These are phyloP conservation scores for Hanseniaspora uvarum DNA, from an alignment of 1,139 yeast species.

Conservation along the genomic window DNA sequence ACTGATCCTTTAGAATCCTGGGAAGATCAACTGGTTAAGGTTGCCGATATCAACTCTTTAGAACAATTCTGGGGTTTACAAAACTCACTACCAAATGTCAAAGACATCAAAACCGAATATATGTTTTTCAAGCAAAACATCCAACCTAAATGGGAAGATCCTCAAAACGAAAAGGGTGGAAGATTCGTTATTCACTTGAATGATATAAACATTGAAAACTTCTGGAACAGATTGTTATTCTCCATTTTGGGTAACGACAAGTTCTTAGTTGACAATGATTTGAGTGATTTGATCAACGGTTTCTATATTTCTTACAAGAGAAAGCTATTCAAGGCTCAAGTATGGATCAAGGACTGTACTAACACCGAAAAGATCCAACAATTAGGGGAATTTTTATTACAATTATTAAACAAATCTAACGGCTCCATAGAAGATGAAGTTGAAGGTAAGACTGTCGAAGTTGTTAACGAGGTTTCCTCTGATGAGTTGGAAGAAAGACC, in stretches of 20 bases:
- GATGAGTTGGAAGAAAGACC: background rate
- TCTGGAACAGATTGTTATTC: conserved; percentile 85
- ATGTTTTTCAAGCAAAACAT: conserved; percentile 90
- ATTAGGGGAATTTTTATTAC: conserved; percentile 75
- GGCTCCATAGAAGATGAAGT: background rate
- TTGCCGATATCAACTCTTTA: conserved; percentile 79
- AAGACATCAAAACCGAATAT: conserved; percentile 87
- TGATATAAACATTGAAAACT: conserved; percentile 43
- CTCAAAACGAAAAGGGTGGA: conserved; percentile 79
- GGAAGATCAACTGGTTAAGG: conserved; percentile 88
- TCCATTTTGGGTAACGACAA: conserved; percentile 75
- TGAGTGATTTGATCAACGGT: conserved; percentile 53
- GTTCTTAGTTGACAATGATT: conserved; percentile 34
- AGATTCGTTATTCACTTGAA: conserved; percentile 55
- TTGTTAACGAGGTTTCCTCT: background rate
- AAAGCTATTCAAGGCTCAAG: conserved; percentile 71
- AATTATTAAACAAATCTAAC: background rate
- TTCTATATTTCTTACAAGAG: conserved; percentile 83
- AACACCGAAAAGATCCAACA: conserved; percentile 45
- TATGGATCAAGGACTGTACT: conserved; percentile 85
- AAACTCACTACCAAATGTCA: conserved; percentile 87
- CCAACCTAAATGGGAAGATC: conserved; percentile 98
- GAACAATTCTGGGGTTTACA: conserved; percentile 98
- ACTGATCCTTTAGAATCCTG: conserved; percentile 68
- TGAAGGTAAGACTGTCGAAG: background rate